Base-by-base conservation (phyloP, 2,329 filamentous ascomycete species). In the Dactylellina cionopaga region DNA sequence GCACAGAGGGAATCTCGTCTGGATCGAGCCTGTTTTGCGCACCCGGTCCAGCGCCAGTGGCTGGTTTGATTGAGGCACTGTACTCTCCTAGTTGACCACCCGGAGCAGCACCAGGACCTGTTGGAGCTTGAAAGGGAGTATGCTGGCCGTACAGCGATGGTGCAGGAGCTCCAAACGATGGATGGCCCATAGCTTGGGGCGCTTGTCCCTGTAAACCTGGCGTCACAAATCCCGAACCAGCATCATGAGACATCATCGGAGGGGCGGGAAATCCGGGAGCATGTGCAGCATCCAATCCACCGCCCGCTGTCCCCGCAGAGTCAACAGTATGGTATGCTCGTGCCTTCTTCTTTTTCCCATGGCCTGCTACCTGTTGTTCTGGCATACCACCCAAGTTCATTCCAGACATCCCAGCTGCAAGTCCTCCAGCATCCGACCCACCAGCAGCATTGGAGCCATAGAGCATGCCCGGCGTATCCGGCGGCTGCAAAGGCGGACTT, bases 1-100 rank as follows among this genome's bases (percentile, higher is more conserved):
- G 93, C 54, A 99, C 87, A 79, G 93, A 97, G 41, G 95, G 95
- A 77, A 97, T 91, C 77, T 96, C 92, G 78, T 98, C 92, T 15
- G 92, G 89, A 74, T 96, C 92, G 59, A 98, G 91, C 78, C 89
- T 88, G 88, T 24, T 74, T 81, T 90, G 89, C 6, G 89, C 87
- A 33, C 88, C 85, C 4, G 87, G 82, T 25, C 85, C 84, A 75
- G 84, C 82, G 3, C 84, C 83, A 37, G 83, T 80, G 37, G 80
- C 78, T 9, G 81, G 79, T 13, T 80, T 75, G 10, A 77, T 77
- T 54, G 79, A 77, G 60, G 69, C 63, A 29, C 63, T 74, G 19
- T 74, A 74, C 19, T 74, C 69, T 6, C 62, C 69, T 10, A 74
- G 31, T 78, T 80, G 72, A 80, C 59, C 59, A 41, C 51, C 37